These are phyloP conservation scores for Termitomyces sp. DNA, from an alignment of 768 basidiomycete genomes.

Conservation along the genomic window DNA sequence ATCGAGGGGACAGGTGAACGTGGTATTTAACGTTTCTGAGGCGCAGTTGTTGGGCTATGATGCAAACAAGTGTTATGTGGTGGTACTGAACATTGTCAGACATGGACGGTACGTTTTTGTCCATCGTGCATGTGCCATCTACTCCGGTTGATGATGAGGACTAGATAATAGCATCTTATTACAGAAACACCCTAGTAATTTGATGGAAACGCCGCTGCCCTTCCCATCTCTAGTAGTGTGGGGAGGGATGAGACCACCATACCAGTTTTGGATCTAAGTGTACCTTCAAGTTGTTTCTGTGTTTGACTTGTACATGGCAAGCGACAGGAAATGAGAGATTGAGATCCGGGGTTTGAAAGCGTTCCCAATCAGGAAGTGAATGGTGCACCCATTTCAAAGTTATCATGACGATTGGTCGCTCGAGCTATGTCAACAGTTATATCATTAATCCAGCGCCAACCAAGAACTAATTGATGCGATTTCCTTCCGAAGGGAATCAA, in stretches of 20 bases:
- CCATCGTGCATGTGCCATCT: background rate
- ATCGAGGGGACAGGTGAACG: constrained; percentile 26
- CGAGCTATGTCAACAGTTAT: no score
- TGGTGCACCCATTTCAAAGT: background rate
- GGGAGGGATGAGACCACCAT: background rate
- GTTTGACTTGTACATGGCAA: no score
- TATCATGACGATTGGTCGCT: background rate
- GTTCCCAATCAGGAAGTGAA: background rate
- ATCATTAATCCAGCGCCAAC: no score
- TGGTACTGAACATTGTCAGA: constrained; percentile 1
- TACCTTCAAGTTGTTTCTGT: background rate
- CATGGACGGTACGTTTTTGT: background rate
- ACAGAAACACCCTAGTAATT: background rate
- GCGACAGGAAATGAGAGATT: background rate
- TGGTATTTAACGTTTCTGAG: constrained; percentile 32
- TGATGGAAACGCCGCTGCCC: background rate
- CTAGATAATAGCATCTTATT: background rate
- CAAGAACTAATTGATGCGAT: no score
- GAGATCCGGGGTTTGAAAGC: background rate
- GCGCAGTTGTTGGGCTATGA: background rate
- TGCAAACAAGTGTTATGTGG: constrained; percentile 3
- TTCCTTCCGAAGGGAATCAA: no score
- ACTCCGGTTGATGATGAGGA: background rate
- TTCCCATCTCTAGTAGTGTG: background rate
- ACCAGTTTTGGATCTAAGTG: background rate